Evolutionary conservation across 805 yeast genomes (phyloP).

Genomic region (Yamadazyma olivae): DNA sequence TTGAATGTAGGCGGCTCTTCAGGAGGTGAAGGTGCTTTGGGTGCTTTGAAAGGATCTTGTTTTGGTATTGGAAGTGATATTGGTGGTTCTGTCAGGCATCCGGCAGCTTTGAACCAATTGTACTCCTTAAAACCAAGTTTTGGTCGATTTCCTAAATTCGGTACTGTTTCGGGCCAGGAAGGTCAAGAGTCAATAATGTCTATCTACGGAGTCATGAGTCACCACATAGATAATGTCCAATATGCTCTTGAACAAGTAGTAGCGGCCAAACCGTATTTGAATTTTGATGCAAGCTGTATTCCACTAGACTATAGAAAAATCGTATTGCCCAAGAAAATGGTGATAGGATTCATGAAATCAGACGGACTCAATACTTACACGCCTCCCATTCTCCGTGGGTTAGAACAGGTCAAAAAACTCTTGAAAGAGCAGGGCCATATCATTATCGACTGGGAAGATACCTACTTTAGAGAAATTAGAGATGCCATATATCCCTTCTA

Average conservation of each 20-base stretch:
- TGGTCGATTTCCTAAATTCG: constrained; percentile 26
- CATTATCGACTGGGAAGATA: constrained; percentile 33
- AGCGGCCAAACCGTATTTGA: constrained; percentile 59
- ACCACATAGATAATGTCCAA: constrained; percentile 61
- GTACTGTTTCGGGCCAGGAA: constrained; percentile 45
- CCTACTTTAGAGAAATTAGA: constrained; percentile 9
- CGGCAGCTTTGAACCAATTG: constrained; percentile 41
- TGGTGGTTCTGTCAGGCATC: constrained; percentile 51
- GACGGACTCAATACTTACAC: constrained; percentile 65
- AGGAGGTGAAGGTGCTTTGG: constrained; percentile 53
- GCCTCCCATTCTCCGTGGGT: constrained; percentile 57
- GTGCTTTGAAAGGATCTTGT: constrained; percentile 43
- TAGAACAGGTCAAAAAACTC: constrained; percentile 50
- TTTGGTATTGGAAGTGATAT: constrained; percentile 56
- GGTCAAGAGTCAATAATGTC: constrained; percentile 70
- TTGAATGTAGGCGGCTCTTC: constrained; percentile 52
- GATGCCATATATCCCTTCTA: constrained; percentile 11
- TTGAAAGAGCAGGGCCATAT: constrained; percentile 56
- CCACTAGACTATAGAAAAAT: constrained; percentile 53
- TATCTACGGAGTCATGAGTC: constrained; percentile 65
- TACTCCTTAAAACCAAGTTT: constrained; percentile 45
- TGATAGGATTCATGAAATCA: constrained; percentile 58
- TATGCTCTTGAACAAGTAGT: constrained; percentile 38
- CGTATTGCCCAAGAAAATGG: constrained; percentile 36
- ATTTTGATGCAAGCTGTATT: constrained; percentile 41